These are phyloP conservation scores for Nidularia sp. DNA, from an alignment of 768 basidiomycete genomes.

Conservation along the genomic window DNA sequence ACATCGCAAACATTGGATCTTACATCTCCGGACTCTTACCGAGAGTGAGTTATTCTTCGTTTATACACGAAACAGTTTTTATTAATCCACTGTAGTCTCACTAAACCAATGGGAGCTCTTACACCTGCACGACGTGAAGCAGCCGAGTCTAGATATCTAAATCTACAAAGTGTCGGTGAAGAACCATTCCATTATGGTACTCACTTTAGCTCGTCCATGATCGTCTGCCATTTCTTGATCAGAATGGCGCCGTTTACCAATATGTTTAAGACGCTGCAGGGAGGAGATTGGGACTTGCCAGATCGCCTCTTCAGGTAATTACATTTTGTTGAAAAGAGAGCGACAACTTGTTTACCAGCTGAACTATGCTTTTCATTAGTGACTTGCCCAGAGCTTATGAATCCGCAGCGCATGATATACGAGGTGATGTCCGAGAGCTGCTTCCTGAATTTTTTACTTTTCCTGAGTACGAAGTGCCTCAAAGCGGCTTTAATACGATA, in stretches of 20 bases:
- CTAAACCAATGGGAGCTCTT: constrained; percentile 88
- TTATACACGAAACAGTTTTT: neutral
- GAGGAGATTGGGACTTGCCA: constrained; percentile 93
- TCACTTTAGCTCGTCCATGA: constrained; percentile 96
- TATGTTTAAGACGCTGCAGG: constrained; percentile 93
- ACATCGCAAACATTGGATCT: constrained; percentile 66
- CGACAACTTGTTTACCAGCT: neutral
- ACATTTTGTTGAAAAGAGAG: too few relatives aligned
- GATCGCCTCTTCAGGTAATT: constrained; percentile 74
- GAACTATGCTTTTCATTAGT: constrained; percentile 26
- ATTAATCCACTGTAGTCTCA: constrained; percentile 43
- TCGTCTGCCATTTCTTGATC: constrained; percentile 91
- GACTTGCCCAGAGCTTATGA: constrained; percentile 79
- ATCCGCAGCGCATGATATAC: constrained; percentile 79
- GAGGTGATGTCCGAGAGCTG: constrained; percentile 91
- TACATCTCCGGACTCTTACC: constrained; percentile 52
- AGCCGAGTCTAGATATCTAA: constrained; percentile 70
- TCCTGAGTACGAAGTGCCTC: constrained; percentile 51
- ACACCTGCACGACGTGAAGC: constrained; percentile 71
- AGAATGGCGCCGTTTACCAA: constrained; percentile 86
- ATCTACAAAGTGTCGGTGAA: constrained; percentile 76
- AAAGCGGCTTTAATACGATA: neutral
- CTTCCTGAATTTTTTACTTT: constrained; percentile 88
- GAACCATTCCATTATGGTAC: constrained; percentile 92
- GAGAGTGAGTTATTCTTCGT: constrained; percentile 52